A percentile compares a stretch with the other conserved stretches of the same genome.
phyloP scores from a whole-genome alignment of 2,329 filamentous ascomycete species.

The Penicillium sp. region DNA sequence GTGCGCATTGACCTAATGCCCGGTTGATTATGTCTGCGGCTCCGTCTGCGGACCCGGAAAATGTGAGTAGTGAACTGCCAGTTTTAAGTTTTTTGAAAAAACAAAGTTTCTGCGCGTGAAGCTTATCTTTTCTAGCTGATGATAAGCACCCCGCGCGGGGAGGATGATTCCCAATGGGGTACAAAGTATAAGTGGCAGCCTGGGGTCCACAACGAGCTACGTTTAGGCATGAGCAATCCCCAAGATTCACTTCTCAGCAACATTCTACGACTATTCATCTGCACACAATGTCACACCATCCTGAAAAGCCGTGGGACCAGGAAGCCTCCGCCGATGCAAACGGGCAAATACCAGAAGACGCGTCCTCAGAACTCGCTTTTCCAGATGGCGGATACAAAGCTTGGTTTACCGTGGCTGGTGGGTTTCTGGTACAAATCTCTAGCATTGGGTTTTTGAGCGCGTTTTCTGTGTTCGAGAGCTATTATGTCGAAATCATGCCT shows the following conservation, averaged over 20 bases:
- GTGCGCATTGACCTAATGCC: background rate
- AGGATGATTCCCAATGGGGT: background rate
- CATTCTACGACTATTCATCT: background rate
- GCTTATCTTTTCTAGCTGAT: background rate
- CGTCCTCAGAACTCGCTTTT: background rate
- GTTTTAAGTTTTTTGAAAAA: background rate
- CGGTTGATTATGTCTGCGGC: background rate
- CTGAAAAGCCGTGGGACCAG: background rate
- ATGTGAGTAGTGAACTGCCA: background rate
- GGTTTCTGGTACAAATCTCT: slow-evolving; percentile 4
- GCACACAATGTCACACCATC: background rate
- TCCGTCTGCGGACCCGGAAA: background rate
- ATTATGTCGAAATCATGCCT: background rate
- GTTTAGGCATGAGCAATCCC: background rate
- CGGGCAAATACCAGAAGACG: background rate
- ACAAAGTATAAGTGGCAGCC: background rate
- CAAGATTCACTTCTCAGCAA: background rate
- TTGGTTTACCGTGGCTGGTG: slow-evolving; percentile 4
- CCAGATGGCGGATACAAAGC: background rate
- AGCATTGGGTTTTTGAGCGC: slow-evolving; percentile 11
- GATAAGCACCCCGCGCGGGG: background rate
- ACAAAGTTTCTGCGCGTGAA: background rate
- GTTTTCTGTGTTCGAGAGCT: slow-evolving; percentile 8
- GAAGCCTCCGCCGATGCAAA: background rate
- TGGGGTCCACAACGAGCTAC: background rate